These are phyloP conservation scores for Russula sp. DNA, from an alignment of 768 basidiomycete species.

Conservation along the genomic window DNA sequence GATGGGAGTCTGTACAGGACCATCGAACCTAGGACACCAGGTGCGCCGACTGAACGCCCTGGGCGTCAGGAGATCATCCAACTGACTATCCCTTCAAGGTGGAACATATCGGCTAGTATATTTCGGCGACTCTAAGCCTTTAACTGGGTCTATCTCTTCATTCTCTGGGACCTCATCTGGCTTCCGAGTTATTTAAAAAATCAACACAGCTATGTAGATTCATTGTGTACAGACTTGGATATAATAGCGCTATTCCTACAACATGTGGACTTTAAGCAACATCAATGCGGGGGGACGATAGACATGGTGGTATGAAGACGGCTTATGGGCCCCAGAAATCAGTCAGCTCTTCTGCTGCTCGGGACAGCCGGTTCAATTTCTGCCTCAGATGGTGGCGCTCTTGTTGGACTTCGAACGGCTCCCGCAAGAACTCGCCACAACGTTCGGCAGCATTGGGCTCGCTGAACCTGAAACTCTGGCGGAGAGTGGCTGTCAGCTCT, in stretches of 20 bases:
- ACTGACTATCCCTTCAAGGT: slow-evolving; percentile 29
- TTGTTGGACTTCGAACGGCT: background rate
- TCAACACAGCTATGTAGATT: background rate
- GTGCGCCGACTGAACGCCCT: slow-evolving; percentile 29
- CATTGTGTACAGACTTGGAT: background rate
- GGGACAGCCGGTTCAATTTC: background rate
- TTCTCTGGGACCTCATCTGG: slow-evolving; percentile 57
- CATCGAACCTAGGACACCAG: slow-evolving; percentile 52
- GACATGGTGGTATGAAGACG: too few relatives aligned
- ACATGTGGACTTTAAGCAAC: background rate
- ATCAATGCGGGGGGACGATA: too few relatives aligned
- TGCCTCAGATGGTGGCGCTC: background rate
- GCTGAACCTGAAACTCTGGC: slow-evolving; percentile 1
- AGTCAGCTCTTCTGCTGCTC: slow-evolving; percentile 1
- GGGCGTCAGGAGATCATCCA: background rate
- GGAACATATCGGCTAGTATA: slow-evolving; percentile 68
- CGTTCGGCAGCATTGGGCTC: slow-evolving; percentile 4
- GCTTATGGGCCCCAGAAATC: background rate
- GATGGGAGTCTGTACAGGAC: slow-evolving; percentile 36
- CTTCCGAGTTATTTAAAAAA: slow-evolving; percentile 45
- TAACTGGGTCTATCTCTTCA: slow-evolving; percentile 52
- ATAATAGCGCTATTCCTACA: background rate
- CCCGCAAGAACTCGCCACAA: slow-evolving; percentile 2
- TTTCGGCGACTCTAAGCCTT: slow-evolving; percentile 68
- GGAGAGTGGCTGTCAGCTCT: background rate